Evolutionary conservation across 805 yeast genomes (phyloP), one percentile per base, ranked within the genome.

Genomic region (Nakazawaea ambrosiae): DNA sequence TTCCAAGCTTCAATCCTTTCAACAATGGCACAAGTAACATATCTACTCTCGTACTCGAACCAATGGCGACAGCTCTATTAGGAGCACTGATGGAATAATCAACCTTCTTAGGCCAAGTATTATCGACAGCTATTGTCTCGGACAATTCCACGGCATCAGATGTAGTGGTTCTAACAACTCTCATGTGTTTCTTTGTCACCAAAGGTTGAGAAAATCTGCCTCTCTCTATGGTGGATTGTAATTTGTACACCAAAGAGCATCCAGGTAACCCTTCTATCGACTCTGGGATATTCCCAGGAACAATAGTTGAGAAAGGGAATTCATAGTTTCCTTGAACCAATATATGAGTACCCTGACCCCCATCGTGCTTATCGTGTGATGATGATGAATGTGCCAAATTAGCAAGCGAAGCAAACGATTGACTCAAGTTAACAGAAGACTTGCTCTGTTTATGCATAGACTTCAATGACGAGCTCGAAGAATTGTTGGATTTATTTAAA

Each of bases 91-190:
- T 76, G 3, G 87, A 73, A 56, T 90, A 90, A 51, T 90, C 97
- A 23, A 90, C 86, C 54, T 92, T 92, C 32, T 78, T 66, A 2
- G 97, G 97, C 97, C 97, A 90, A 1, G 89, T 80, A 55, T 90
- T 90, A 53, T 88, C 96, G 23, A 90, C 94, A 0, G 95, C 85
- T 49, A 89, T 84, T 0, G 97, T 86, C 57, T 90, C 97, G 0
- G 94, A 72, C 18, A 88, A 65, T 50, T 92, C 97, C 3, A 84
- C 73, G 1, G 94, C 73, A 56, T 90, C 97, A 1, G 95, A 74
- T 2, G 95, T 78, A 42, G 90, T 61, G 0, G 97, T 90, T 50
- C 98, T 71, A 9, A 92, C 75, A 8, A 92, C 78, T 43, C 95
- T 75, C 3, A 92, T 45, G 50, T 80, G 87, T 57, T 78, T 84